These are phyloP conservation scores for Ailanthus altissimus DNA, from an alignment of 345 rosid genomes.

Conservation along the genomic window DNA sequence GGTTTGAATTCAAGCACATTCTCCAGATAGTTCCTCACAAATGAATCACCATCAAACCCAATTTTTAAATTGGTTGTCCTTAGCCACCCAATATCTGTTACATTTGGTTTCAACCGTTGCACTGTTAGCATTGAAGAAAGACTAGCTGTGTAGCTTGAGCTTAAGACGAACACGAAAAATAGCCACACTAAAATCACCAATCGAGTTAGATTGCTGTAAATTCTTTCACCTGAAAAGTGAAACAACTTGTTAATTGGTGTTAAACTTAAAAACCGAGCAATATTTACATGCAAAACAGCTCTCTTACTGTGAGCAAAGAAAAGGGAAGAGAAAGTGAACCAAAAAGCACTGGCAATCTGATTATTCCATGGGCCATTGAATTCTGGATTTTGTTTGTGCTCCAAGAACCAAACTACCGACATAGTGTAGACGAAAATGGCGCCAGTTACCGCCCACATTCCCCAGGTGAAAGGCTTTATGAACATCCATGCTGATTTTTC, in stretches of 20 bases:
- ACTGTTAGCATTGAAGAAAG: constrained; percentile 60
- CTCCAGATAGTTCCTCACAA: constrained; percentile 40
- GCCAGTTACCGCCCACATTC: constrained; percentile 52
- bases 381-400: constrained; percentile 38
- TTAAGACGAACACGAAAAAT: constrained; percentile 52
- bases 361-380: constrained; percentile 38
- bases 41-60: constrained; percentile 54
- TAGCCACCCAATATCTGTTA: constrained; percentile 38
- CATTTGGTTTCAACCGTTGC: constrained; percentile 35
- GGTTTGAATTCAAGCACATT: constrained; percentile 30
- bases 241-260: neutral
- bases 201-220: constrained; percentile 41
- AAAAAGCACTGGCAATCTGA: constrained; percentile 44
- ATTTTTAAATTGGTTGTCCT: constrained; percentile 33
- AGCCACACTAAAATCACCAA: constrained; percentile 59
- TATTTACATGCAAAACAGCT: neutral
- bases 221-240: constrained; percentile 44
- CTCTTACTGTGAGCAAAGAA: constrained; percentile 60
- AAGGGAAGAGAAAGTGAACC: constrained; percentile 54
- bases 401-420: constrained; percentile 51
- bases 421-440: constrained; percentile 43
- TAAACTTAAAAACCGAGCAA: neutral
- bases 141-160: constrained; percentile 62
- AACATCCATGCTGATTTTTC: constrained; percentile 43
- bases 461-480: constrained; percentile 46